Conservation (phyloP, 2,329 filamentous ascomycete genomes). For the Aureobasidium sp. region DNA sequence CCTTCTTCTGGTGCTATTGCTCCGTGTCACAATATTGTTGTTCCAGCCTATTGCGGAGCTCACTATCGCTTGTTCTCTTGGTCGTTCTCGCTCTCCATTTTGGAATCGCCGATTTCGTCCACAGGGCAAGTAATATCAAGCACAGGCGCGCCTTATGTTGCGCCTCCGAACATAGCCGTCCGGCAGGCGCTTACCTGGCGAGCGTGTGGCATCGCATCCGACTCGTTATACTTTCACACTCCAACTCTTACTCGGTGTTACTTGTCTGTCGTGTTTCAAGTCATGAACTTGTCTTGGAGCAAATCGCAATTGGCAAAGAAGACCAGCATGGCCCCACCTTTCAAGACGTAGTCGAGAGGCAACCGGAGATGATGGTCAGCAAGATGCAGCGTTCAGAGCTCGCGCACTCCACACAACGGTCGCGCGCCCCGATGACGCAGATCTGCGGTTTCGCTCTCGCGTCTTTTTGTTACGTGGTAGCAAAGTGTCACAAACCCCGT, state of each 20-base stretch:
- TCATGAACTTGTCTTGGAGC: neutral
- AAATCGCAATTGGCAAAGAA: neutral
- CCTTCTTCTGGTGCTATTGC: neutral
- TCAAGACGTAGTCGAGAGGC: neutral
- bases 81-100: neutral
- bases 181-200: neutral
- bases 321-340: neutral
- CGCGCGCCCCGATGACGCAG: neutral
- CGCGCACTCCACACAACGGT: neutral
- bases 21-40: neutral
- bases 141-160: neutral
- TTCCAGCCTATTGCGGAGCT: neutral
- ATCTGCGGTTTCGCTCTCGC: conserved; percentile 5
- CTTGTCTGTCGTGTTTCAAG: conserved; percentile 2
- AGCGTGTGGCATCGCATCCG: conserved; percentile 2
- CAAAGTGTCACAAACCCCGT: neutral
- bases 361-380: neutral
- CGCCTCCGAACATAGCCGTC: conserved; percentile 3
- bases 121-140: neutral
- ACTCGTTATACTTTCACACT: neutral
- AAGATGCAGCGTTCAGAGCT: neutral
- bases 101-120: neutral
- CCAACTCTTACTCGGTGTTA: neutral
- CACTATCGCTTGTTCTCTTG: neutral
- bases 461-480: neutral